phyloP scores from a whole-genome alignment of 2,329 filamentous ascomycete genomes.

The Metarhizium sp. region DNA sequence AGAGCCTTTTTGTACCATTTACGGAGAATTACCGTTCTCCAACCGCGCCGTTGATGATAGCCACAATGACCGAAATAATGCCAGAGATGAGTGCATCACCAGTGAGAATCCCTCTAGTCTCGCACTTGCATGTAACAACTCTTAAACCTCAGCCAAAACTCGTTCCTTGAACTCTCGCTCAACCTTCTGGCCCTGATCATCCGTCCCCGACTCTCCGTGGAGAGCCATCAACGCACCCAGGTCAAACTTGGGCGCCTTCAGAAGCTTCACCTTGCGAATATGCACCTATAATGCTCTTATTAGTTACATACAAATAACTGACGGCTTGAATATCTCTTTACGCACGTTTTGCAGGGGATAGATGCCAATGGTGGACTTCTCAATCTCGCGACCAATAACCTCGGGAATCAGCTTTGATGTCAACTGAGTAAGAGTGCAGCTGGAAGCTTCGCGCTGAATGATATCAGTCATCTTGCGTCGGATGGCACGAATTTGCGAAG shows the following conservation, averaged over 20 bases:
- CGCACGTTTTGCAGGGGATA: slow-evolving; percentile 98
- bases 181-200: slow-evolving; percentile 97
- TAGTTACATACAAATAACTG: neutral
- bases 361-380: slow-evolving; percentile 99
- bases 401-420: slow-evolving; percentile 98
- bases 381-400: slow-evolving; percentile 98
- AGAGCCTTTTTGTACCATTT: slow-evolving; percentile 23
- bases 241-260: slow-evolving; percentile 98
- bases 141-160: slow-evolving; percentile 89
- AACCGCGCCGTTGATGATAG: slow-evolving; percentile 32
- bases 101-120: slow-evolving; percentile 20
- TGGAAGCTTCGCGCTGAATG: slow-evolving; percentile 90
- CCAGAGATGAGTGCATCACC: slow-evolving; percentile 25
- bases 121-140: slow-evolving; percentile 19
- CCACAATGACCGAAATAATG: slow-evolving; percentile 34
- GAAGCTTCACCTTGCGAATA: slow-evolving; percentile 99
- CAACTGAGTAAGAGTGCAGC: slow-evolving; percentile 91
- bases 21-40: slow-evolving; percentile 31
- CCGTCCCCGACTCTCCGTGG: slow-evolving; percentile 92
- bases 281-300: slow-evolving; percentile 60
- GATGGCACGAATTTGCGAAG: slow-evolving; percentile 95
- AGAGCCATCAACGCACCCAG: slow-evolving; percentile 91
- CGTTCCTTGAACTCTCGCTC: slow-evolving; percentile 99
- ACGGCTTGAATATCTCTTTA: slow-evolving; percentile 13
- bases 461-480: slow-evolving; percentile 99